phyloP scores from a whole-genome alignment of 441 rosid species.

The Raphanus hybrid region DNA sequence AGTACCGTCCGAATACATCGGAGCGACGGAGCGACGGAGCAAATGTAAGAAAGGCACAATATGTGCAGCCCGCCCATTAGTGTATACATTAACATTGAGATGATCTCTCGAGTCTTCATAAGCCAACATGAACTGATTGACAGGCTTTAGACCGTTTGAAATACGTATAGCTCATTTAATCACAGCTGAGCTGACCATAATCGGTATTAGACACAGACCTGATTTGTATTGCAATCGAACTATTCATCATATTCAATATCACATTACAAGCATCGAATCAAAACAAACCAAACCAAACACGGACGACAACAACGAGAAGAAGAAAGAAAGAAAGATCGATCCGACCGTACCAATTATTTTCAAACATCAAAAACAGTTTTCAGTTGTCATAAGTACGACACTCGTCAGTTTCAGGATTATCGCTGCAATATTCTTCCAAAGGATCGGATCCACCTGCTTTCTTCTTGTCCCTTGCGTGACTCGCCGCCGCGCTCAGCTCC shows the following conservation, averaged over 20 bases:
- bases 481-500: constrained; percentile 91
- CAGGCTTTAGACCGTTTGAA: background rate
- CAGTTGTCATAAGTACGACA: constrained; percentile 74
- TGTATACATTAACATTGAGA: background rate
- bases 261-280: constrained; percentile 26
- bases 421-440: constrained; percentile 73
- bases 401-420: constrained; percentile 79
- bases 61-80: background rate
- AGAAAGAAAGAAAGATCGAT: constrained; percentile 3
- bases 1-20: too few relatives aligned
- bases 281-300: constrained; percentile 14
- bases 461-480: constrained; percentile 80
- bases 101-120: background rate
- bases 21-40: too few relatives aligned
- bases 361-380: constrained; percentile 15
- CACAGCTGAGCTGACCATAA: background rate
- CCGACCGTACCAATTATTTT: constrained; percentile 19
- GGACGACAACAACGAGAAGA: background rate
- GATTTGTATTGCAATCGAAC: constrained; percentile 13
- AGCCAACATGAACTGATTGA: background rate
- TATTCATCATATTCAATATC: constrained; percentile 30
- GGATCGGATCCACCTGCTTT: constrained; percentile 60
- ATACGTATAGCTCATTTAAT: background rate
- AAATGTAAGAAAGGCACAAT: too few relatives aligned
- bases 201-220: background rate